Percentiles rank a stretch among this genome's conserved stretches.
These are phyloP conservation scores for Aureobasidium vineae DNA, from an alignment of 2,329 filamentous ascomycete species.

Conservation along the genomic window DNA sequence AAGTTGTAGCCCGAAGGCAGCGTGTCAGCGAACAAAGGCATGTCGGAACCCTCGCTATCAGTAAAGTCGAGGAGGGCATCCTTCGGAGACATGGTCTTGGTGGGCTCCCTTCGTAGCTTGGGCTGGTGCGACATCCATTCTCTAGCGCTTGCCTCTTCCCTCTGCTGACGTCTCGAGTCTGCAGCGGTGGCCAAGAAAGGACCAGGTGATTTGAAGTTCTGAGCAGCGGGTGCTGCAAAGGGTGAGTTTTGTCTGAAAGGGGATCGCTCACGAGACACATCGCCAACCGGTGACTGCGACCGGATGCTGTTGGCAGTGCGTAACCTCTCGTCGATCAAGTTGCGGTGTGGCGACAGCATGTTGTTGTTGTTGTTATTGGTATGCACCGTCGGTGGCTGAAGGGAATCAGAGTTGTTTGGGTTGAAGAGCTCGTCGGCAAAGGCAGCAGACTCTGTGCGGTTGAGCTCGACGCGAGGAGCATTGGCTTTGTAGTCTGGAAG, in stretches of 20 bases:
- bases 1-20: constrained; percentile 43
- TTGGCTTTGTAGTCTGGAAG: constrained; percentile 23
- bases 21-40: constrained; percentile 43
- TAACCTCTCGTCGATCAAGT: constrained; percentile 70
- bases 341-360: constrained; percentile 54
- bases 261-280: constrained; percentile 65
- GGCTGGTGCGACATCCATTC: constrained; percentile 38
- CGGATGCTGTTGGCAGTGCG: constrained; percentile 73
- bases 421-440: constrained; percentile 84
- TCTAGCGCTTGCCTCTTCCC: constrained; percentile 58
- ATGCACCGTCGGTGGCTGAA: constrained; percentile 55
- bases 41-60: constrained; percentile 63
- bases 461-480: constrained; percentile 62
- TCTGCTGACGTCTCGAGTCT: constrained; percentile 60
- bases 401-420: constrained; percentile 58
- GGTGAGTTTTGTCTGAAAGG: constrained; percentile 71
- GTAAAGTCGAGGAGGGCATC: constrained; percentile 82
- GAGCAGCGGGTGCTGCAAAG: constrained; percentile 44
- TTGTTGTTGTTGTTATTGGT: constrained; percentile 57
- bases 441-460: constrained; percentile 77
- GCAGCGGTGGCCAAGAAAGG: constrained; percentile 55
- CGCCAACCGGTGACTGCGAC: constrained; percentile 55
- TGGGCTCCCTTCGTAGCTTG: constrained; percentile 42
- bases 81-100: constrained; percentile 90
- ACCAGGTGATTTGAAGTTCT: constrained; percentile 43